A percentile compares a stretch with the other conserved stretches of the same genome.
Evolutionary conservation across 345 rosid genomes (phyloP).

Genomic region (Limnanthes douglasii): DNA sequence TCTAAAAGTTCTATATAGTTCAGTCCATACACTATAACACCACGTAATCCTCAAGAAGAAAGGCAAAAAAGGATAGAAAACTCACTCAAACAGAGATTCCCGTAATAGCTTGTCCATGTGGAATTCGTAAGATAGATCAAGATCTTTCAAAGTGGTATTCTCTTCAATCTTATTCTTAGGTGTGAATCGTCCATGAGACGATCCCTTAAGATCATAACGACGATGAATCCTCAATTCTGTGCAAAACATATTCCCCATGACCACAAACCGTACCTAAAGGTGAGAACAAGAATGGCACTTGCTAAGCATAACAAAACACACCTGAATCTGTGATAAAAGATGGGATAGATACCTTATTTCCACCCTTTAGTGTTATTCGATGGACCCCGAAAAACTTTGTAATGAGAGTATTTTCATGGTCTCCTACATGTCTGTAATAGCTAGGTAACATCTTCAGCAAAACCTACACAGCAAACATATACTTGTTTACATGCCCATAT

Average conservation of each 20-base stretch:
- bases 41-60: background rate
- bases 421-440: conserved; percentile 57
- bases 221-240: conserved; percentile 85
- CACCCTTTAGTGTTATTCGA: conserved; percentile 53
- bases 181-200: conserved; percentile 70
- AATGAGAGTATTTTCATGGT: conserved; percentile 84
- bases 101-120: conserved; percentile 81
- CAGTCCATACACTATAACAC: too few relatives aligned
- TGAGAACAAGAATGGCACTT: conserved; percentile 9
- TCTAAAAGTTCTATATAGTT: too few relatives aligned
- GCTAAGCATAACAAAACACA: conserved; percentile 2
- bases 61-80: background rate
- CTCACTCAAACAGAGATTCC: conserved; percentile 72
- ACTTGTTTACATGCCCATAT: background rate
- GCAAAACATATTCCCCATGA: conserved; percentile 99
- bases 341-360: conserved; percentile 48
- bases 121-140: conserved; percentile 63
- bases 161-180: conserved; percentile 45
- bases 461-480: conserved; percentile 29
- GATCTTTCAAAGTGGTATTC: conserved; percentile 78
- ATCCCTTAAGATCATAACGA: conserved; percentile 90
- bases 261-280: conserved; percentile 85
- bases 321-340: background rate
- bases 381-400: conserved; percentile 92
- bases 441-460: conserved; percentile 69